Evolutionary conservation across 495 filamentous ascomycete species (phyloP).

Genomic region (Astrothelium subdiscretum): DNA sequence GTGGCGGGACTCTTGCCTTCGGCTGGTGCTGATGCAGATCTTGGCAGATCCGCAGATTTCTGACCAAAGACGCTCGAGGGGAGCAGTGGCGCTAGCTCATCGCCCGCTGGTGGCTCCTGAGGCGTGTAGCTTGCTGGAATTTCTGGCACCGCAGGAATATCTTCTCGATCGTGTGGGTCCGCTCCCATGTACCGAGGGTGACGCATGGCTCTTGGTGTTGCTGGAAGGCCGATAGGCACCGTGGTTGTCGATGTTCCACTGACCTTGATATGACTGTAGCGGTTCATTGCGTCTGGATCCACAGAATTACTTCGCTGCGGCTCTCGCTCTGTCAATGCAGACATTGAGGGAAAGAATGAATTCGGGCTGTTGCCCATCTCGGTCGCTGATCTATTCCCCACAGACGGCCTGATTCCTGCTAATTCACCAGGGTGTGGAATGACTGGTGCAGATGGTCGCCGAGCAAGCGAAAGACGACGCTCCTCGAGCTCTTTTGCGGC

Average conservation of each 20-base stretch:
- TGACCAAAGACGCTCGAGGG: conserved; percentile 24
- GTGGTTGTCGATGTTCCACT: conserved; percentile 23
- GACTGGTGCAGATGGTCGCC: conserved; percentile 62
- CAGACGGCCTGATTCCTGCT: conserved; percentile 18
- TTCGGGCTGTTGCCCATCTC: conserved; percentile 26
- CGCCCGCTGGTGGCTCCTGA: neutral
- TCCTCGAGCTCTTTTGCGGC: conserved; percentile 82
- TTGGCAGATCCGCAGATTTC: conserved; percentile 12
- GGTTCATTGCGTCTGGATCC: conserved; percentile 18
- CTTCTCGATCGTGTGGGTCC: conserved; percentile 44
- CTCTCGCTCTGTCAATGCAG: neutral
- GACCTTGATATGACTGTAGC: conserved; percentile 1
- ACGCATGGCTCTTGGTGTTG: conserved; percentile 76
- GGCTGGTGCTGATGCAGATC: conserved; percentile 28
- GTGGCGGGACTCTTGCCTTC: conserved; percentile 15
- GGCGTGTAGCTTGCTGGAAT: conserved; percentile 35
- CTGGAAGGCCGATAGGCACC: conserved; percentile 55
- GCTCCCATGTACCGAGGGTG: conserved; percentile 49
- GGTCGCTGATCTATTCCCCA: conserved; percentile 23
- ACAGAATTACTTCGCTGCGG: conserved; percentile 11
- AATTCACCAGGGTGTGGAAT: conserved; percentile 69
- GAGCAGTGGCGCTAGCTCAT: conserved; percentile 19
- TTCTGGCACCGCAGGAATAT: conserved; percentile 52
- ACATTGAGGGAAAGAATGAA: conserved; percentile 18
- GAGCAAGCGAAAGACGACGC: conserved; percentile 67